phyloP scores from a whole-genome alignment of 495 filamentous ascomycete genomes.

The Xylaria cubensis region DNA sequence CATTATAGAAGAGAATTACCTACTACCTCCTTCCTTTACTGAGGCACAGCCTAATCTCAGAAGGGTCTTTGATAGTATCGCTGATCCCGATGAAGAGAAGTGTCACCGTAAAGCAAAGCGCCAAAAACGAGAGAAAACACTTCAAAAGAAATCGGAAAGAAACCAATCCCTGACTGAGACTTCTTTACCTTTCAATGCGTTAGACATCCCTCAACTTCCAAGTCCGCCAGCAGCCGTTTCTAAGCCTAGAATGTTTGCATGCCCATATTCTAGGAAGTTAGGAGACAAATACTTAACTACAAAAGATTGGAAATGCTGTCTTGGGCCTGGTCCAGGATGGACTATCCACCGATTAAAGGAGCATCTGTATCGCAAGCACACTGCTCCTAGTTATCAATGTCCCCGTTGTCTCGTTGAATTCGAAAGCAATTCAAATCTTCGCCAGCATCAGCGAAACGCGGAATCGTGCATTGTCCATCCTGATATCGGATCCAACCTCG shows the following conservation, averaged over 20 bases:
- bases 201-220: neutral
- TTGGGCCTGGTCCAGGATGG: constrained; percentile 2
- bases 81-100: neutral
- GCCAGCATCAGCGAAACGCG: constrained; percentile 4
- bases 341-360: constrained; percentile 10
- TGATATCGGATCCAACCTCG: neutral
- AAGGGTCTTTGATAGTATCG: neutral
- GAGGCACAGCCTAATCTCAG: neutral
- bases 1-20: neutral
- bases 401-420: constrained; percentile 1
- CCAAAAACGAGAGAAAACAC: neutral
- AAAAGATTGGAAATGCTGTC: constrained; percentile 15
- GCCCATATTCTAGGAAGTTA: constrained; percentile 1
- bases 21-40: neutral
- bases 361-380: constrained; percentile 5
- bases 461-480: neutral
- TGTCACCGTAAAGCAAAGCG: neutral
- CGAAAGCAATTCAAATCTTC: neutral
- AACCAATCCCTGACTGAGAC: neutral
- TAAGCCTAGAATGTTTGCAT: neutral
- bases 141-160: neutral
- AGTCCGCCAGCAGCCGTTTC: neutral
- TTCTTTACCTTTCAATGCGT: neutral
- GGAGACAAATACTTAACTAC: neutral
- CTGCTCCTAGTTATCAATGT: neutral